A percentile compares a stretch with the other conserved stretches of the same genome.
phyloP scores from a whole-genome alignment of 148 eudicot species.

The Dianthus caryophyllus region DNA sequence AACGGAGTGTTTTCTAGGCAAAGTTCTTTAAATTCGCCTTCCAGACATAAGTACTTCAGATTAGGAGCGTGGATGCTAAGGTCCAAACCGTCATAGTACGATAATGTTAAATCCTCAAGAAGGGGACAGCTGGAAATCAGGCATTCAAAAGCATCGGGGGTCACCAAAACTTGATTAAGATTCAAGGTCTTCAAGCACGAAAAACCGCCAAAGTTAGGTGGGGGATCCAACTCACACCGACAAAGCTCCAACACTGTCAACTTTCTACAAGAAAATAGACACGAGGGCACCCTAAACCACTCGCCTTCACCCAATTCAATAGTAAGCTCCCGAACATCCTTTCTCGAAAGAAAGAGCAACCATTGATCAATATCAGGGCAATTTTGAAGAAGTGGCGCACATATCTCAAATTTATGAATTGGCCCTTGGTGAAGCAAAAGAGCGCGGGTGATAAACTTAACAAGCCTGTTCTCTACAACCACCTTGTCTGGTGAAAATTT shows the following conservation, averaged over 20 bases:
- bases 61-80: constrained; percentile 62
- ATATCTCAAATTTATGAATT: constrained; percentile 54
- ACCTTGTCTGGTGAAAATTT: constrained; percentile 33
- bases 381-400: constrained; percentile 43
- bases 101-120: constrained; percentile 61
- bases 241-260: constrained; percentile 59
- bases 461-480: constrained; percentile 31
- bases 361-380: constrained; percentile 72
- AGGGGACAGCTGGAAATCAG: constrained; percentile 56
- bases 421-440: constrained; percentile 73
- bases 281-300: constrained; percentile 68
- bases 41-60: constrained; percentile 56
- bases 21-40: constrained; percentile 73
- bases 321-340: constrained; percentile 50
- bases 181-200: constrained; percentile 42
- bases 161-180: constrained; percentile 61
- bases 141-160: constrained; percentile 53
- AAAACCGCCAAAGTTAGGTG: constrained; percentile 51
- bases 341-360: constrained; percentile 70
- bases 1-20: constrained; percentile 51
- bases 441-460: constrained; percentile 46
- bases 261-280: constrained; percentile 48
- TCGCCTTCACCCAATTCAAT: constrained; percentile 63
- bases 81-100: constrained; percentile 61
- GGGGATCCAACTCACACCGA: constrained; percentile 69